Base-by-base conservation (phyloP, 345 rosid genomes). In the Populus alba region DNA sequence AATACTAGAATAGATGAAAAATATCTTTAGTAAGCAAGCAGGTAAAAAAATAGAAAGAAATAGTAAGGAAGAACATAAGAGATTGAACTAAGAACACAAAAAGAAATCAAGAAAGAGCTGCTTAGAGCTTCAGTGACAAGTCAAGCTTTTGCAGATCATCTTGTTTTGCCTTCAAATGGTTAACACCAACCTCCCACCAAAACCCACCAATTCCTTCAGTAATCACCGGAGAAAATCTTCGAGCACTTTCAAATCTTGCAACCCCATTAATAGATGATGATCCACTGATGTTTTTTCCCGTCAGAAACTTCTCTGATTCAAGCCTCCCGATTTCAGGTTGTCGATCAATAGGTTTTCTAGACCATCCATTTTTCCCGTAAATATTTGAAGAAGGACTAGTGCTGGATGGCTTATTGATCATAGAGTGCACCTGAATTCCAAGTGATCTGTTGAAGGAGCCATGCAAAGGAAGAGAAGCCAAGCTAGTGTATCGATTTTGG, bases 81-180 rank as follows among this genome's bases (percentile, higher is more conserved):
- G 39, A 37, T 17, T 53, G 57, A 53, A 43, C 43, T 37, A 35
- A 33, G 47, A 70, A 22, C 20, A 72, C 59, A 49, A 37, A 39
- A 35, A 37, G 31, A 13, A 29, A 70, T 6, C 47, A 10, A 43
- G 47, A 57, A 17, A 9, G 65, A 65, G 33, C 25, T 47, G 37
- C 43, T 89, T 78, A 94, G 80, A 95, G 97, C 91, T 92, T 95
- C 83, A 95, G 96, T 71, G 97, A 92, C 89, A 95, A 84, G 84
- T 95, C 98, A 81, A 95, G 85, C 85, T 92, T 89, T 68, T 88
- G 90, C 81, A 91, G 78, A 74, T 90, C 90, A 85, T 88, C 90
- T 78, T 86, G 87, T 65, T 82, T 88, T 55, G 81, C 79, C 87
- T 89, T 89, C 75, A 89, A 86, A 78, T 80, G 80, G 61, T 78